A percentile compares a stretch with the other conserved stretches of the same genome.
These are phyloP conservation scores for Mycena indigotica DNA, from an alignment of 768 basidiomycete genomes.

Conservation along the genomic window DNA sequence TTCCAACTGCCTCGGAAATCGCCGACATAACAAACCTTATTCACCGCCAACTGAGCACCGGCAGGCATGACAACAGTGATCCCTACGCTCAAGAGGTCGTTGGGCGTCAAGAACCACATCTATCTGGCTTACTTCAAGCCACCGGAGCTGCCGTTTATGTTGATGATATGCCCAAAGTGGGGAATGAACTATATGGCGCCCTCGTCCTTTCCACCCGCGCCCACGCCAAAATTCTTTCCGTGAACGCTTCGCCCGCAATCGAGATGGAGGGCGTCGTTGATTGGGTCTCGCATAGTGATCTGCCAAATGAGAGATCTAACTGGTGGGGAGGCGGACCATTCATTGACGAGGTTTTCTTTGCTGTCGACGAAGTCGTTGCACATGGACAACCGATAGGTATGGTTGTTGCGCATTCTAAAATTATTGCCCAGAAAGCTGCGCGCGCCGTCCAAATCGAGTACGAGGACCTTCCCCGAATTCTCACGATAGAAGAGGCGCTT, in stretches of 20 bases:
- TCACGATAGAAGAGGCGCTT: conserved; percentile 21
- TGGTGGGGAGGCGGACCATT: conserved; percentile 22
- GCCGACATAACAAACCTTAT: conserved; percentile 17
- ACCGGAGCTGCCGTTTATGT: conserved; percentile 24
- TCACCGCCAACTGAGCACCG: conserved; percentile 19
- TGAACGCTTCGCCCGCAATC: conserved; percentile 17
- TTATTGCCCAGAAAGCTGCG: conserved; percentile 24
- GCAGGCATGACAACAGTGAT: conserved; percentile 21
- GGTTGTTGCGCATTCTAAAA: conserved; percentile 22
- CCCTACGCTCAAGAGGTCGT: conserved; percentile 25
- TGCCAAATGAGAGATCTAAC: conserved; percentile 22
- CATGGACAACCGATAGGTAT: conserved; percentile 25
- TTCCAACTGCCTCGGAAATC: conserved; percentile 9
- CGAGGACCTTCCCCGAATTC: conserved; percentile 22
- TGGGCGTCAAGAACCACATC: conserved; percentile 21
- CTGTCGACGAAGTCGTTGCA: conserved; percentile 18
- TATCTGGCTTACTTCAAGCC: conserved; percentile 22
- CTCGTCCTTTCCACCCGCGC: conserved; percentile 22
- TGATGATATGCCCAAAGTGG: conserved; percentile 24
- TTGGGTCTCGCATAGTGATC: conserved; percentile 19
- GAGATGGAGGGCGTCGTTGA: conserved; percentile 22
- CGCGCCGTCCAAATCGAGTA: conserved; percentile 22
- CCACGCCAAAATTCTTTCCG: conserved; percentile 23
- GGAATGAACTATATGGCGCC: conserved; percentile 22
- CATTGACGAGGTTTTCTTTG: conserved; percentile 18